Evolutionary conservation across 139 green algal species (phyloP), one percentile per base, ranked within the genome.

Genomic region (Picochlorum sp.): DNA sequence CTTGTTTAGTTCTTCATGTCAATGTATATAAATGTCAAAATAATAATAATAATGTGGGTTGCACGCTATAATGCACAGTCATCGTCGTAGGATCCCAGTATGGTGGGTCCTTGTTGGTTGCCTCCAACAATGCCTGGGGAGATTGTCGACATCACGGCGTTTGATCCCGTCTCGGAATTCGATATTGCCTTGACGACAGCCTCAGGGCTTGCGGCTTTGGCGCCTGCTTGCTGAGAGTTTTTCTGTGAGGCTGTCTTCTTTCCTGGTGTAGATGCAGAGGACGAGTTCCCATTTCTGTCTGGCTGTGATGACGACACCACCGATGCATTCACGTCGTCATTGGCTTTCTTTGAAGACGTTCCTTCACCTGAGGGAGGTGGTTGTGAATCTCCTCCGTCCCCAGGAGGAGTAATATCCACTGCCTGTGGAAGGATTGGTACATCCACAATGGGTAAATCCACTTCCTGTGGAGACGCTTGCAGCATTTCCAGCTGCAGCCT

Each of bases 401-500:
- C 41, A 3, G 46, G 4, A 5, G 56, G 28, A 1, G 70, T 68
- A n/a, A 73, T 37, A 49, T 77, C 71, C 38, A 77, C 71, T 6
- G 65, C 47, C 18, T 58, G 64, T n/a, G 71, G 58, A 58, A 77
- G 59, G 28, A 45, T 54, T 7, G 72, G 32, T 18, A 79, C 61
- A 26, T 74, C 72, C 30, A 38, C 51, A 49, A 26, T 50, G 45
- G 28, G 63, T 14, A 49, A 26, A 14, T 47, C 62, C 54, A 16
- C 45, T 21, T n/a, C 46, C 45, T 11, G 8, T 15, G 28, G 38
- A 16, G 49, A 37, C 0, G 44, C 15, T 11, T 21, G 20, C 1
- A 66, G 6, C 45, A 71, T 62, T 34, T 73, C 28, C 10, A 85
- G 56, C 73, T 79, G 68, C 58, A 83, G 54, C 14, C 62, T 68